Percentiles rank a stretch among this genome's conserved stretches.
Conservation (phyloP, 495 filamentous ascomycete species). For the Podospora anserina region DNA sequence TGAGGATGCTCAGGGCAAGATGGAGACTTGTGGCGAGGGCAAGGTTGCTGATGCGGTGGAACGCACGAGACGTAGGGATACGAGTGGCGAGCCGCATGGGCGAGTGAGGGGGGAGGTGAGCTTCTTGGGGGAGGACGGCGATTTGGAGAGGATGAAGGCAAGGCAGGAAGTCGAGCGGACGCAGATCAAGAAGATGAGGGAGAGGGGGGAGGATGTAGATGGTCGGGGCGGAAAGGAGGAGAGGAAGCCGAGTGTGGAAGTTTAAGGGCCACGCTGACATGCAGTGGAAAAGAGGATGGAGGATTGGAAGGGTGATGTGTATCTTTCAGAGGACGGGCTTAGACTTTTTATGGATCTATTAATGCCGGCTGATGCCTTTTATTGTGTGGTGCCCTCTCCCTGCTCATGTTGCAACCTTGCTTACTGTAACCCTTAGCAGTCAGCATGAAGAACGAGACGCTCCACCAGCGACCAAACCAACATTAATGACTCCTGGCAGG, state of each 20-base stretch:
- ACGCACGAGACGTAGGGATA: conserved; percentile 27
- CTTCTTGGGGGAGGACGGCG: conserved; percentile 35
- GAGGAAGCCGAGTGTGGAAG: conserved; percentile 11
- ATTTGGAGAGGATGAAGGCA: conserved; percentile 40
- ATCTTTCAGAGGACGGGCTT: too few species aligned
- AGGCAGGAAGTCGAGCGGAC: conserved; percentile 32
- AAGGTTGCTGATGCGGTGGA: conserved; percentile 51
- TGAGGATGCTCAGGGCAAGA: conserved; percentile 52
- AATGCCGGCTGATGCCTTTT: too few species aligned
- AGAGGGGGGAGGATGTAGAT: conserved; percentile 28
- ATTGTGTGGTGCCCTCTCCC: too few species aligned
- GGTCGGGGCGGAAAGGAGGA: conserved; percentile 12
- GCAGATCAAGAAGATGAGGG: conserved; percentile 34
- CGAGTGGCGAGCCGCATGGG: conserved; percentile 16
- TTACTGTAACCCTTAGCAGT: too few species aligned
- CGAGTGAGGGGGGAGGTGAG: conserved; percentile 26
- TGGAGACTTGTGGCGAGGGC: conserved; percentile 53
- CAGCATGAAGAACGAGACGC: too few species aligned
- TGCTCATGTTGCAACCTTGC: too few species aligned
- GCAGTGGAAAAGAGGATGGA: too few species aligned
- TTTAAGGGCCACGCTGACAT: not conserved
- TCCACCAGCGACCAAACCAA: too few species aligned
- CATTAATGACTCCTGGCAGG: too few species aligned
- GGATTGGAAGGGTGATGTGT: not conserved
- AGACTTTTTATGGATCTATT: too few species aligned